Evolutionary conservation across 2,329 filamentous ascomycete genomes (phyloP).

Genomic region (Botrytis elliptica): DNA sequence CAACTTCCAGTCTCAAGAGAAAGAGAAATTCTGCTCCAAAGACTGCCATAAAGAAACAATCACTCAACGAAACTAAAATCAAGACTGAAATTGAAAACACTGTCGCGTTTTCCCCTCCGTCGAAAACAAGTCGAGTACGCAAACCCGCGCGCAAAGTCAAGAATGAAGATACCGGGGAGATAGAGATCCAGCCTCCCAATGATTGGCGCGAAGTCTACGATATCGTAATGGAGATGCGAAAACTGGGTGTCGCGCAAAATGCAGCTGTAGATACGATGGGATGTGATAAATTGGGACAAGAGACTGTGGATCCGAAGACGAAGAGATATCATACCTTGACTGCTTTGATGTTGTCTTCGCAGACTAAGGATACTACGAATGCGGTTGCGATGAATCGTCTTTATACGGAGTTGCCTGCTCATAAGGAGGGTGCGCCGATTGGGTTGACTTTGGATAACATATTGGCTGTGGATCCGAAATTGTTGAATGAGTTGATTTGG

Average conservation of each 20-base stretch:
- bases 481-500: constrained; percentile 62
- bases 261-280: constrained; percentile 93
- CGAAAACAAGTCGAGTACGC: constrained; percentile 41
- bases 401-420: constrained; percentile 56
- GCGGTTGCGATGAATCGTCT: constrained; percentile 65
- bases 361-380: constrained; percentile 74
- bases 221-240: constrained; percentile 73
- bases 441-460: constrained; percentile 64
- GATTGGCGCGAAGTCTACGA: constrained; percentile 85
- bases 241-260: constrained; percentile 56
- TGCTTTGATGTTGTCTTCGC: constrained; percentile 68
- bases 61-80: constrained; percentile 38
- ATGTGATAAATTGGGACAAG: constrained; percentile 18
- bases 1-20: constrained; percentile 43
- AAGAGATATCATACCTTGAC: constrained; percentile 66
- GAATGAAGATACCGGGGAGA: constrained; percentile 44
- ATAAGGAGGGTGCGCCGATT: constrained; percentile 34
- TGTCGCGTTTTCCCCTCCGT: constrained; percentile 31
- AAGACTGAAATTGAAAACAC: constrained; percentile 45
- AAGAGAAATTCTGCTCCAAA: constrained; percentile 42
- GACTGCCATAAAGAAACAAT: constrained; percentile 48
- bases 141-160: constrained; percentile 50
- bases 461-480: constrained; percentile 55
- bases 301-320: constrained; percentile 18
- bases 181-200: constrained; percentile 58